Base-by-base conservation (phyloP, 228 moss, liverwort and hornwort species). In the Sphagnum fallax region DNA sequence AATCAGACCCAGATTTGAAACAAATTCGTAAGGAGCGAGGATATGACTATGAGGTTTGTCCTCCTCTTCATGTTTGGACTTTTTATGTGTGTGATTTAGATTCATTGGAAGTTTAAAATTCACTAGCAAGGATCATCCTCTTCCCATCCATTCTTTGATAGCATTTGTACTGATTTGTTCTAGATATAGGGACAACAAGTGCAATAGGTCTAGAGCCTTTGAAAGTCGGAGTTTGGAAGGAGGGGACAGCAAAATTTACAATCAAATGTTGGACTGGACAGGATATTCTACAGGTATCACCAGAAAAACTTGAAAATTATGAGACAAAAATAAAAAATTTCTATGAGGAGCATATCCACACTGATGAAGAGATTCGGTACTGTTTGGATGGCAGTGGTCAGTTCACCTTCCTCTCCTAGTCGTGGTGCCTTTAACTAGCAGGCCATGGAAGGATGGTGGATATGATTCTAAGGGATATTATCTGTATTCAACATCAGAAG, bases 301-400 rank as follows among this genome's bases (percentile, higher is more conserved):
- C 91, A 10, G 62, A 77, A 58, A 88, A 70, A 63, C 72, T 97
- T 8, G 71, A 84, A 47, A 77, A 89, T 72, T 93, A 93, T 65
- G 97, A 91, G 73, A 6, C 69, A 51, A 97, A 97, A 82, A 90
- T 97, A 58, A 93, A 91, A 68, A 81, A 59, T 8, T 97, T 97
- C 67, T 97, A 75, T 18, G 93, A 97, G 71, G 97, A 97, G 80
- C 97, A 97, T 64, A 82, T 97, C 52, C 97, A 97, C 62, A 89
- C 87, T 51, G 97, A 97, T 50, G 97, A 97, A 77, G 97, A 97
- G 78, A 97, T 97, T 67, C 83, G 97, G 75, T 97, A 97, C 67
- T 90, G 91, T 70, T 81, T 97, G 69, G 87, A 78, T 52, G 97
- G 97, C 60, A 86, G 90, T 77, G 97, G 92, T 92, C 57, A 76